phyloP scores from a whole-genome alignment of 208 protist species.

The Histomonas meleagridis region DNA sequence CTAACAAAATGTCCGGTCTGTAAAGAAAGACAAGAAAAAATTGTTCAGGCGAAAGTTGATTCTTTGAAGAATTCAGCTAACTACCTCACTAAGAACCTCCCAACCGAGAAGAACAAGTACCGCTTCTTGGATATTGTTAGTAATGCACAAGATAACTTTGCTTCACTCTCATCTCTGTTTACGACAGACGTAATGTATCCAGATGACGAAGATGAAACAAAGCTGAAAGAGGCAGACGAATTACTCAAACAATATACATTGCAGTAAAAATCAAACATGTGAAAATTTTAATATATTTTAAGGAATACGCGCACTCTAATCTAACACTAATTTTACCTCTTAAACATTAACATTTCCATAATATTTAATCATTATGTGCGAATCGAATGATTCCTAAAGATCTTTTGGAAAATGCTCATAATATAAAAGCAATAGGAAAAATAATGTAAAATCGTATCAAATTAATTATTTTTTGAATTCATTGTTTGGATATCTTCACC shows the following conservation, averaged over 20 bases:
- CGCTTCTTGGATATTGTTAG: background rate
- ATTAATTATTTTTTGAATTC: too few relatives aligned
- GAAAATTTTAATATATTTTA: too few relatives aligned
- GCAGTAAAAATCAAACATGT: background rate
- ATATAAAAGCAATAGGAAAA: too few relatives aligned
- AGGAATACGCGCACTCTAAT: too few relatives aligned
- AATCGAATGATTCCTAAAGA: too few relatives aligned
- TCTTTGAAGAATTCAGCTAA: background rate
- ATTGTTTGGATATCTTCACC: too few relatives aligned
- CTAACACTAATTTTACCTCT: too few relatives aligned
- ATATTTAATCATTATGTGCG: too few relatives aligned
- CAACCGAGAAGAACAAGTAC: background rate
- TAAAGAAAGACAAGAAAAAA: background rate
- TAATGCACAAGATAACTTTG: background rate
- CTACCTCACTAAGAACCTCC: background rate
- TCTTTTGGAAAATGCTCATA: too few relatives aligned
- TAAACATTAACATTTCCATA: too few relatives aligned
- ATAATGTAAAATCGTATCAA: too few relatives aligned
- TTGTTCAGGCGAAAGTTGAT: background rate
- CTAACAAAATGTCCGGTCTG: background rate
- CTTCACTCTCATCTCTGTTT: background rate
- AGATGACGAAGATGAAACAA: background rate
- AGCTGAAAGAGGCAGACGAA: background rate
- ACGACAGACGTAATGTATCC: background rate
- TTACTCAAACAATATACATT: background rate